Evolutionary conservation across 352 stramenopile genomes (phyloP).

Genomic region (Phytophthora pistaciae): DNA sequence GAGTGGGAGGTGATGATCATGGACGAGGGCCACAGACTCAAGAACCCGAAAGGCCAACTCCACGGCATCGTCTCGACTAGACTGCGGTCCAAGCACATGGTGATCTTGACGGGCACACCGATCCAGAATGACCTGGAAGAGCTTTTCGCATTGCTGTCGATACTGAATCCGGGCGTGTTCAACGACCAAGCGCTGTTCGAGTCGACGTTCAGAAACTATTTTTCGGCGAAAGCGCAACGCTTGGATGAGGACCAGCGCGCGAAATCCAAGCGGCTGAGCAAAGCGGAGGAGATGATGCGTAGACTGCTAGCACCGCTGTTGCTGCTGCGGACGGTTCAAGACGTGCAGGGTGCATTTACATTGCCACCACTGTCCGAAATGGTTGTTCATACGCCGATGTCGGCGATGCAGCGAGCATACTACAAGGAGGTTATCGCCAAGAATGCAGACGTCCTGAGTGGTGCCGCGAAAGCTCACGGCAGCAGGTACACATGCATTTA

Average conservation of each 20-base stretch:
- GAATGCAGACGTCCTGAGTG: slow-evolving; percentile 68
- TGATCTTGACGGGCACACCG: slow-evolving; percentile 86
- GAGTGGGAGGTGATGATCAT: slow-evolving; percentile 78
- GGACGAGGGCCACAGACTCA: slow-evolving; percentile 92
- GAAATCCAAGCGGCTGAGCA: slow-evolving; percentile 31
- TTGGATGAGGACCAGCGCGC: slow-evolving; percentile 32
- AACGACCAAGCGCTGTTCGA: slow-evolving; percentile 63
- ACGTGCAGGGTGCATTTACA: slow-evolving; percentile 76
- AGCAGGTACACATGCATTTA: slow-evolving; percentile 22
- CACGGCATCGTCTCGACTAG: slow-evolving; percentile 56
- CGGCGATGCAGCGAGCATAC: slow-evolving; percentile 82
- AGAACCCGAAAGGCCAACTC: slow-evolving; percentile 78
- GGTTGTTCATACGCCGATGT: slow-evolving; percentile 79
- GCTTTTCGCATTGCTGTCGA: slow-evolving; percentile 79
- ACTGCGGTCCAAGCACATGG: slow-evolving; percentile 50
- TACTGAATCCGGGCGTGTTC: slow-evolving; percentile 91
- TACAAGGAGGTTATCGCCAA: slow-evolving; percentile 84
- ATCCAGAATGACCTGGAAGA: slow-evolving; percentile 91
- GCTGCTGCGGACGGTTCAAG: slow-evolving; percentile 70
- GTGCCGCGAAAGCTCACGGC: slow-evolving; percentile 36
- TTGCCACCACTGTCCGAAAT: slow-evolving; percentile 80
- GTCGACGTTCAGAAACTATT: slow-evolving; percentile 60
- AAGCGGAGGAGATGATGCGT: slow-evolving; percentile 64
- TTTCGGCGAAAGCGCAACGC: slow-evolving; percentile 72
- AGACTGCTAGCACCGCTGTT: slow-evolving; percentile 67